Percentiles rank a stretch among this genome's conserved stretches.
Evolutionary conservation across 75 land plant genomes (phyloP).

Genomic region (Picea sitchensis): DNA sequence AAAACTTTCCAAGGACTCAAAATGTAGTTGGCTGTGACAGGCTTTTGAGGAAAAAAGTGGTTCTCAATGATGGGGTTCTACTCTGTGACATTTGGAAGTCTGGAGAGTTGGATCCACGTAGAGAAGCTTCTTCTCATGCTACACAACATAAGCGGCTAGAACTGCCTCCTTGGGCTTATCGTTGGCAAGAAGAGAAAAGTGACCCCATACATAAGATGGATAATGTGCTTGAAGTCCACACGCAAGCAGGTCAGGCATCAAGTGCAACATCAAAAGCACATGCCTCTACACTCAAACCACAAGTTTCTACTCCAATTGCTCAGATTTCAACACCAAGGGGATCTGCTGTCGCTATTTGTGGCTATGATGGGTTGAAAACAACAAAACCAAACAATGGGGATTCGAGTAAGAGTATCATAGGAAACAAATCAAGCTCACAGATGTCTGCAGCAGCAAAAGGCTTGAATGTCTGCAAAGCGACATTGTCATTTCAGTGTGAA

Average conservation of each 20-base stretch:
- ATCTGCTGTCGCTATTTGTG: not conserved
- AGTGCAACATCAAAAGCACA: conserved; percentile 1
- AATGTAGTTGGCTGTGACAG: conserved; percentile 30
- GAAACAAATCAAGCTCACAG: conserved; percentile 4
- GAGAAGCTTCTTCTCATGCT: conserved; percentile 54
- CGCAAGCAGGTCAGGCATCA: conserved; percentile 2
- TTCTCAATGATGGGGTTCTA: conserved; percentile 81
- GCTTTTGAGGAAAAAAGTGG: conserved; percentile 42
- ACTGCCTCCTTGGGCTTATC: conserved; percentile 81
- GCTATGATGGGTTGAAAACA: conserved; percentile 3
- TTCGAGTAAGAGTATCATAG: conserved; percentile 24
- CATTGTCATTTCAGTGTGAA: not conserved
- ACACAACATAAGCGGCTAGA: conserved; percentile 57
- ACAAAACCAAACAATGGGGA: not conserved
- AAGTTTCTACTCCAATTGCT: conserved; percentile 12
- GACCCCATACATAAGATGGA: conserved; percentile 14
- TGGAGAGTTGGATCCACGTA: conserved; percentile 75
- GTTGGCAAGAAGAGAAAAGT: conserved; percentile 36
- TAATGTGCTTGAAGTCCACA: conserved; percentile 4
- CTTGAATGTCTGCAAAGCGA: not conserved
- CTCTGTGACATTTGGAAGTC: conserved; percentile 67
- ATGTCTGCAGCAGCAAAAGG: not conserved
- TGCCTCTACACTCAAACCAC: conserved; percentile 6
- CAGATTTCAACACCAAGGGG: not conserved
- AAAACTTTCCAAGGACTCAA: not conserved